Evolutionary conservation across 805 yeast species (phyloP), one percentile per base, ranked within the genome.

Genomic region (Yarrowia sp.): DNA sequence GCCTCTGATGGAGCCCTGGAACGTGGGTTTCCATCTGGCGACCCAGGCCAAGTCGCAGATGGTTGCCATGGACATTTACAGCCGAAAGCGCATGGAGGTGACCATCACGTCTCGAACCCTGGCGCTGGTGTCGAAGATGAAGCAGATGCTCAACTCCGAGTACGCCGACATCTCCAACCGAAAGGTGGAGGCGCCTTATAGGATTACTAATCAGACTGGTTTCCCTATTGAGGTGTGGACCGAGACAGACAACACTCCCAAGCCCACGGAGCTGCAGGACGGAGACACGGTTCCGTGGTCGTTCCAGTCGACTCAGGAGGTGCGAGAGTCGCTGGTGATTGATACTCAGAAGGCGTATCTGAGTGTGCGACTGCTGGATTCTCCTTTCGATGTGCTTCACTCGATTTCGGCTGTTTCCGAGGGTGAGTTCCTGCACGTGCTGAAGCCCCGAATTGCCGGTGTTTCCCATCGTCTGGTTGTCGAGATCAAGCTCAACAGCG

Each of bases 281-380:
- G 84, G 84, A 1, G 85, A 84, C 6, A 76, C 77, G 4, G 75
- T 85, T 5, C 89, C 91, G 0, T 95, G 98, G 98, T 87, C 92
- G 47, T 96, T 96, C 79, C 97, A 93, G 73, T 97, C 94, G 74
- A 95, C 98, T 98, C 83, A 91, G 70, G 83, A 83, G 38, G 84
- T 92, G 30, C 87, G 99, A 76, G 97, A 94, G 74, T 86, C 87
- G 67, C 79, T 93, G 68, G 87, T 85, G 70, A 85, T 89, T 4
- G 89, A 89, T 67, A 85, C 83, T 49, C 85, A 83, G 19, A 81
- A 81, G n/a, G 87, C 86, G 55, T 79, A 82, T 3, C 77, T 94
- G 38, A 92, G 90, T 0, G 81, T 93, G 17, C 71, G 73, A 14
- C 70, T 93, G 30, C 52, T 84, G 2, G 87, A 81, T 46, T 82